Evolutionary conservation across 345 rosid species (phyloP).

Genomic region (Ceriops zippeliana): DNA sequence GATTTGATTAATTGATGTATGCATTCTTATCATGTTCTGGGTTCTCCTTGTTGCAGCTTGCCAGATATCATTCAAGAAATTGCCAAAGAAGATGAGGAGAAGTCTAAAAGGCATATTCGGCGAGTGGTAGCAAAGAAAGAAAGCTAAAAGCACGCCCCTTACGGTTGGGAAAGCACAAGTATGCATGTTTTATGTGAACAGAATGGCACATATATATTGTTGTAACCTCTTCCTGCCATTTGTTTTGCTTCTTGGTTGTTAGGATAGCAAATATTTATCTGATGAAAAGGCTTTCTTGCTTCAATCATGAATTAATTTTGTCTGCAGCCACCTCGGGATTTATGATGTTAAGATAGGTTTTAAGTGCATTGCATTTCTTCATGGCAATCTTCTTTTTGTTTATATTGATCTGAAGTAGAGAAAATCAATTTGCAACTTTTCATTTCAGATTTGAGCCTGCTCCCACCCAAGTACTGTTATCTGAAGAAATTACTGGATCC

Average conservation of each 20-base stretch:
- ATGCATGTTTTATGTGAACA: conserved; percentile 18
- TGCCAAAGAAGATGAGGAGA: conserved; percentile 74
- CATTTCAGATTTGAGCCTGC: conserved; percentile 69
- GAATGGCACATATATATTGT: neutral
- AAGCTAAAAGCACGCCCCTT: conserved; percentile 71
- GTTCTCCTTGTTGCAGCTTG: conserved; percentile 40
- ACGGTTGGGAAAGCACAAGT: conserved; percentile 94
- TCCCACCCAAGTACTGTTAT: conserved; percentile 76
- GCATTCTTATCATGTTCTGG: conserved; percentile 15
- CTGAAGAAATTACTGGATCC: conserved; percentile 93
- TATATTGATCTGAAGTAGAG: neutral
- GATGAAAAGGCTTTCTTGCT: too few species aligned
- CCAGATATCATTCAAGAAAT: conserved; percentile 71
- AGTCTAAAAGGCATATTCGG: conserved; percentile 53
- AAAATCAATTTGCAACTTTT: conserved; percentile 1
- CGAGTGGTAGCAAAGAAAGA: conserved; percentile 63
- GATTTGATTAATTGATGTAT: neutral
- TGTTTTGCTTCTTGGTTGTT: neutral
- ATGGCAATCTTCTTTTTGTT: neutral
- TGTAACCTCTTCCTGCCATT: neutral
- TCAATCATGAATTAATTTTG: too few species aligned
- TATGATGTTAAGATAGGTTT: too few species aligned
- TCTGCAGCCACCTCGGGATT: too few species aligned
- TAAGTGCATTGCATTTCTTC: neutral
- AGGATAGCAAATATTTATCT: neutral